A percentile compares a stretch with the other conserved stretches of the same genome.
These are phyloP conservation scores for Beta lomatogona DNA, from an alignment of 179 eudicot species.

Conservation along the genomic window DNA sequence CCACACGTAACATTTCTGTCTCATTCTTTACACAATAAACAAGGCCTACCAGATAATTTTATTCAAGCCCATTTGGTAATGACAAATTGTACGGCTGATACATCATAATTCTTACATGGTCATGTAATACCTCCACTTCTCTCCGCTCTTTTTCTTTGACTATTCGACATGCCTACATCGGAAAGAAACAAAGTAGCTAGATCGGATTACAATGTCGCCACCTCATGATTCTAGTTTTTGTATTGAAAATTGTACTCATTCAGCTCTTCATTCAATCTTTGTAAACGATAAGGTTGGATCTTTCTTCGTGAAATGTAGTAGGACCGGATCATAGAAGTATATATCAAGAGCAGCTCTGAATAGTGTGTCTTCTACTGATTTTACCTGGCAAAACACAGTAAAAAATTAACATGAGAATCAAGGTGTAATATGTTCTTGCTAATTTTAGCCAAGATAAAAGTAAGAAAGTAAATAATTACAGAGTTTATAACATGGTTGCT, in stretches of 20 bases:
- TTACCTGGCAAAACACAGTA: conserved; percentile 49
- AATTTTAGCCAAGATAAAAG: background rate
- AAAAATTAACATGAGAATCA: background rate
- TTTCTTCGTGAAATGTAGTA: too few species aligned
- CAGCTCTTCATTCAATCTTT: too few species aligned
- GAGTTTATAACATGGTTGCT: conserved; percentile 68
- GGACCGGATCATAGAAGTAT: conserved; percentile 14
- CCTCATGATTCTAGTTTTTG: too few species aligned
- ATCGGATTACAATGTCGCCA: too few species aligned
- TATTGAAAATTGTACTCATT: too few species aligned
- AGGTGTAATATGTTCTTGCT: background rate
- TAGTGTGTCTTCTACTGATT: conserved; percentile 42
- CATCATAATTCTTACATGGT: background rate
- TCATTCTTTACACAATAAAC: background rate
- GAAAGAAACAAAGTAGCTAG: too few species aligned
- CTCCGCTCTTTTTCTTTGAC: too few species aligned
- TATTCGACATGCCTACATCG: too few species aligned
- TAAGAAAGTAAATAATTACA: conserved; percentile 36
- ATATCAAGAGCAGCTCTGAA: conserved; percentile 35
- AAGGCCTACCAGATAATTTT: background rate
- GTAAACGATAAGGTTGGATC: too few species aligned
- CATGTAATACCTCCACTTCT: background rate
- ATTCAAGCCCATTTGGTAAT: background rate
- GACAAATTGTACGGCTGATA: background rate
- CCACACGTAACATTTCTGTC: background rate